phyloP scores from a whole-genome alignment of 2,329 filamentous ascomycete genomes.

The Dactylonectria estremocensis region DNA sequence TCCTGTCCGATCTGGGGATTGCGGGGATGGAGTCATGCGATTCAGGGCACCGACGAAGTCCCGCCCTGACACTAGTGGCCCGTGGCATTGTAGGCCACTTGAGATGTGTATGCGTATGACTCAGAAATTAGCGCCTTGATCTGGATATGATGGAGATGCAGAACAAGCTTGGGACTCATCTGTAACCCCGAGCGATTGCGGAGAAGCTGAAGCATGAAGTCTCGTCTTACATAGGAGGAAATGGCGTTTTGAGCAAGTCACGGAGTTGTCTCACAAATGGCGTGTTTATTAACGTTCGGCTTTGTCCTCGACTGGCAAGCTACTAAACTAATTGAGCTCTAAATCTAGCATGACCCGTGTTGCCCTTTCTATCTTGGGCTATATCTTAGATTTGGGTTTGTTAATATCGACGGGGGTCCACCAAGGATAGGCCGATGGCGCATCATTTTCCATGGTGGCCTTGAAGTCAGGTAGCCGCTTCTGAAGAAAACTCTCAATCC shows the following conservation, averaged over 20 bases:
- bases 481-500: conserved; percentile 78
- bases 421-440: conserved; percentile 76
- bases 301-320: background rate
- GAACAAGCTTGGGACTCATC: background rate
- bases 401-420: conserved; percentile 67
- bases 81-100: background rate
- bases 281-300: background rate
- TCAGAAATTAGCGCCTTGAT: conserved; percentile 22
- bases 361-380: background rate
- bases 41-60: conserved; percentile 11
- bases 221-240: conserved; percentile 3
- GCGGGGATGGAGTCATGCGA: conserved; percentile 28
- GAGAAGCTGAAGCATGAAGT: background rate
- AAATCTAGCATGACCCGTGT: background rate
- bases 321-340: background rate
- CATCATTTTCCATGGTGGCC: conserved; percentile 72
- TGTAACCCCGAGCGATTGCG: conserved; percentile 10
- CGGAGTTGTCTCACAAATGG: conserved; percentile 16
- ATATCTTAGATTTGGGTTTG: conserved; percentile 47
- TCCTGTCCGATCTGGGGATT: conserved; percentile 26
- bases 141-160: background rate
- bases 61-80: conserved; percentile 1
- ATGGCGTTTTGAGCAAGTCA: conserved; percentile 4
- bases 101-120: conserved; percentile 17
- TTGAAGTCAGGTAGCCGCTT: conserved; percentile 76